Evolutionary conservation across 257 asterid genomes (phyloP).

Genomic region (Forsythia viridissima): DNA sequence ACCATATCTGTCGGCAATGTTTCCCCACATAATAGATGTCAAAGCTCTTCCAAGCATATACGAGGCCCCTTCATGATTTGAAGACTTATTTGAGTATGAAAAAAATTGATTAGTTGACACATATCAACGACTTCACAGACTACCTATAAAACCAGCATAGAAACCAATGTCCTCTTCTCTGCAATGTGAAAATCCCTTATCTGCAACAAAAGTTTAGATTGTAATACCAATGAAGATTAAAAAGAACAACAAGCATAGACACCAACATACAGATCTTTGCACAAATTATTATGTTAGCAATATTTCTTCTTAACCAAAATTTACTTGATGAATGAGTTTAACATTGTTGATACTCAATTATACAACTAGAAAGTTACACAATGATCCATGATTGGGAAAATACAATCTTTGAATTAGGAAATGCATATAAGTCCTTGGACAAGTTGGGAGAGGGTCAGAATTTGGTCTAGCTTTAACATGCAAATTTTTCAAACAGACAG

Average conservation of each 20-base stretch:
- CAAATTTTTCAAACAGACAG: background rate
- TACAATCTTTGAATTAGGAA: too few relatives aligned
- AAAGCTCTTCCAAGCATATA: slow-evolving; percentile 78
- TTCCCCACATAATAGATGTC: slow-evolving; percentile 73
- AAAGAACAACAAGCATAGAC: background rate
- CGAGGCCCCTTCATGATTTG: slow-evolving; percentile 49
- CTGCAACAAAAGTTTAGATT: slow-evolving; percentile 38
- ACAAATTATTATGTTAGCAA: background rate
- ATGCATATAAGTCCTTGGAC: too few relatives aligned
- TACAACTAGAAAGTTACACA: too few relatives aligned
- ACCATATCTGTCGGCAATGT: slow-evolving; percentile 65
- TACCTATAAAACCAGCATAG: slow-evolving; percentile 79
- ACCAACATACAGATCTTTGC: background rate
- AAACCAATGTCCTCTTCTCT: slow-evolving; percentile 75
- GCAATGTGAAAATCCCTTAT: slow-evolving; percentile 75
- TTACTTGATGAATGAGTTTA: too few relatives aligned
- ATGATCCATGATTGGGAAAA: too few relatives aligned
- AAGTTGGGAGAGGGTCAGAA: too few relatives aligned
- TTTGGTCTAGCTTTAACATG: too few relatives aligned
- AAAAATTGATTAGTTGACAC: background rate
- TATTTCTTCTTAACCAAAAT: too few relatives aligned
- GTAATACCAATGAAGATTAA: too few relatives aligned
- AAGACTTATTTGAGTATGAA: background rate
- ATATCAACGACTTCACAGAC: background rate
- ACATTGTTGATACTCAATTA: too few relatives aligned